Base-by-base conservation (phyloP, 257 asterid species). In the Marsdenia floribunda region DNA sequence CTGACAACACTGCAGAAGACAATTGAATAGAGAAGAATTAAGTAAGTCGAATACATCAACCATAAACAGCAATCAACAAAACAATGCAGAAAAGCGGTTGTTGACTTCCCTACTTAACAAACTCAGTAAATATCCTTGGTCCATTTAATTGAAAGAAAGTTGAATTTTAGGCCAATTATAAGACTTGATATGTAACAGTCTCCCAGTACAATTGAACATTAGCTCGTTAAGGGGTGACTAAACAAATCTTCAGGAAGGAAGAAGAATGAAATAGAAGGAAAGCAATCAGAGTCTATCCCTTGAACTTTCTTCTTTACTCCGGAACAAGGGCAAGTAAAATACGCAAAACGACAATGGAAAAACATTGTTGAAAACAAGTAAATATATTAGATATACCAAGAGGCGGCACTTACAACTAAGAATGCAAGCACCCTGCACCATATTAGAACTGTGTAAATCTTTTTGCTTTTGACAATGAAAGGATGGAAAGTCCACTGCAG, bases 401-500 rank as follows among this genome's bases (percentile, higher is more conserved):
- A 60, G 12, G 9, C 64, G 70, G 54, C 68, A 89, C 99, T 88
- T 87, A 95, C 99, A 54, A 90, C 92, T 88, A 95, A 88, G 83
- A 87, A 95, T 42, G 99, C 94, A 78, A 95, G 83, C 55, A 87
- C 98, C 86, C 99, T 87, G 95, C 98, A 93, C 99, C 99, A 93
- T 69, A 95, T 77, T 70, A 90, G 86, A 77, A 93, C 99, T 22
- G 99, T 95, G 85, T 93, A 93, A 82, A 95, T 88, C 88, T 87
- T 95, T 85, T 92, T 93, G 89, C 83, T 87, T 90, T 95, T 95
- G 68, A 87, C 68, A 81, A 92, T 79, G 83, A 95, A 95, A 78
- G 99, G 99, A 86, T 92, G 94, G 93, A 95, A 95, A 38, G 97
- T 95, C 98, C 99, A 95, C 99, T 95, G 91, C 88, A 83, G 71